Base-by-base conservation (phyloP, 768 basidiomycete species). In the Suillus decipiens region DNA sequence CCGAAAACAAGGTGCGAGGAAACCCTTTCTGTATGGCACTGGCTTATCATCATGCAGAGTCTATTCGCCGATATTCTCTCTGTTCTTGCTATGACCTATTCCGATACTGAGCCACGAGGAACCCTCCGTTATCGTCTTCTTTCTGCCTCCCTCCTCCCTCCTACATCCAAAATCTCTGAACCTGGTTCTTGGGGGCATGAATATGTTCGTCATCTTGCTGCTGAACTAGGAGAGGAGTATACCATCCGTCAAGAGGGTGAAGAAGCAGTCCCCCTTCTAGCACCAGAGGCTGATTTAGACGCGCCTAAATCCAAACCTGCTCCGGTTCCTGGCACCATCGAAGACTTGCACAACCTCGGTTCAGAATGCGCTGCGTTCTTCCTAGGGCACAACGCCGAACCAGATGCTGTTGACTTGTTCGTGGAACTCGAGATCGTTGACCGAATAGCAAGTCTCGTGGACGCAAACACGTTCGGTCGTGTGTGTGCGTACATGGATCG, bases 131-230 rank as follows among this genome's bases (percentile, higher is more conserved):
- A 97, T 79, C 91, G 96, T 54, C 85, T 99, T 24, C 48, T 95
- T 41, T 90, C 93, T 8, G 86, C 88, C 9, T 50, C 48, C 5
- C 84, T 86, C 51, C 86, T 88, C 39, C 71, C 83, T 19, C 81
- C 86, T 19, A 81, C 86, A 45, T 85, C 90, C 2, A 85, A 87
- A 3, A 84, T 92, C 24, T 83, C 90, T 3, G 93, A 95, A 67
- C 96, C 97, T 0, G 96, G 96, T n/a, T 84, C 88, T 37, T 99
- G 97, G 97, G 97, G 97, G 4, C 96, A 99, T 73, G 97, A 99
- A 81, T 99, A 99, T 72, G 93, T 99, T 60, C 89, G 96, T 39
- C 96, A 99, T 73, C 85, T 99, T 53, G 93, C 97, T 12, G 90
- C 96, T 2, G 97, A 99, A 73, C 88, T 99, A 9, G 95, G 95